Evolutionary conservation across 2,329 filamentous ascomycete genomes (phyloP).

Genomic region (Dendrostoma leiphaemia): DNA sequence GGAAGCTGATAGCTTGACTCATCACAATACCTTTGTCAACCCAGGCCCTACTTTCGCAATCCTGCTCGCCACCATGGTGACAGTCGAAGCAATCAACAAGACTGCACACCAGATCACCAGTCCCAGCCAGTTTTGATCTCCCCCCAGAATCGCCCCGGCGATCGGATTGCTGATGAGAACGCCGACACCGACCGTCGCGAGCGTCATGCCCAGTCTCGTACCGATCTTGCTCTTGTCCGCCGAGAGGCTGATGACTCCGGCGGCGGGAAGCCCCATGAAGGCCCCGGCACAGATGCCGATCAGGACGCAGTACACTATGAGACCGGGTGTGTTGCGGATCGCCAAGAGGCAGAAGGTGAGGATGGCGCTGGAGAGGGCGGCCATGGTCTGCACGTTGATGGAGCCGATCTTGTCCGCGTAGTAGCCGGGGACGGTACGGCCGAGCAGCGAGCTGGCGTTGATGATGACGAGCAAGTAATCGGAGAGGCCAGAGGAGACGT

Average conservation of each 20-base stretch:
- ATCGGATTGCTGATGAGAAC: conserved; percentile 48
- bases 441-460: conserved; percentile 44
- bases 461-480: conserved; percentile 40
- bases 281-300: conserved; percentile 44
- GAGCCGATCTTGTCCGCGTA: conserved; percentile 41
- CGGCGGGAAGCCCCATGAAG: conserved; percentile 40
- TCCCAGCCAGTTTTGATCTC: conserved; percentile 4
- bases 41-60: conserved; percentile 2
- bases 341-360: conserved; percentile 39
- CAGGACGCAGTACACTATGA: conserved; percentile 39
- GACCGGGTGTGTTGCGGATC: conserved; percentile 31
- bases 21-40: neutral
- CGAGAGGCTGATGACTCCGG: conserved; percentile 33
- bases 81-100: neutral
- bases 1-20: no score
- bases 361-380: conserved; percentile 30
- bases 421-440: conserved; percentile 42
- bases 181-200: conserved; percentile 39
- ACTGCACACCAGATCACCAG: conserved; percentile 1
- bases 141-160: conserved; percentile 45
- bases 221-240: conserved; percentile 35
- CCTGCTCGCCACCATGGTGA: neutral
- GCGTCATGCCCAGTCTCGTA: conserved; percentile 40
- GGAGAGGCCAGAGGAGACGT: conserved; percentile 31
- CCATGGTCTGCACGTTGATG: conserved; percentile 36